Conservation (phyloP, 2,329 filamentous ascomycete species). For the Arthrocladium fulminans region DNA sequence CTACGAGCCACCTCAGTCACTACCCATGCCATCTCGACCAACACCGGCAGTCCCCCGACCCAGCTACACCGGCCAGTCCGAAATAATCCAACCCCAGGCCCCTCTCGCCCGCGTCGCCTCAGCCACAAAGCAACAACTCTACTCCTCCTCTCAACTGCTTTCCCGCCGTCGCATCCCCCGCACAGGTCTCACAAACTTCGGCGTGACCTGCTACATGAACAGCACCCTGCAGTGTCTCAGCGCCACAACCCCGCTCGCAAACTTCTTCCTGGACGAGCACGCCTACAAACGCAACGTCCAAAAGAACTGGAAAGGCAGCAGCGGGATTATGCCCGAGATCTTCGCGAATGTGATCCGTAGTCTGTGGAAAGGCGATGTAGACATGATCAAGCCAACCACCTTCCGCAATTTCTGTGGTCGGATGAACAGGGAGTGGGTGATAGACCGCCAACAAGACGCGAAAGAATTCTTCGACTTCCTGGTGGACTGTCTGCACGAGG, state of each 20-base stretch:
- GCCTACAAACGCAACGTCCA: conserved; percentile 50
- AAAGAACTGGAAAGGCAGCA: conserved; percentile 57
- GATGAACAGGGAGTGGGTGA: conserved; percentile 59
- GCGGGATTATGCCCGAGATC: conserved; percentile 53
- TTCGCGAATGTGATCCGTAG: conserved; percentile 54
- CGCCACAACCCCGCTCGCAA: conserved; percentile 56
- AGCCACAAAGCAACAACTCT: conserved; percentile 35
- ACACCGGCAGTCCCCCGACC: conserved; percentile 57
- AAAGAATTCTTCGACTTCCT: conserved; percentile 83
- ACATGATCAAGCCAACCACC: conserved; percentile 50
- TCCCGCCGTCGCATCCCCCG: conserved; percentile 43
- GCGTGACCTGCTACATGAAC: conserved; percentile 85
- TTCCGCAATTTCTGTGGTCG: conserved; percentile 57
- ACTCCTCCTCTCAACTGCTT: conserved; percentile 35
- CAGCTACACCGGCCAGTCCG: conserved; percentile 74
- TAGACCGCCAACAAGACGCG: conserved; percentile 75
- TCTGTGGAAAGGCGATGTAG: conserved; percentile 52
- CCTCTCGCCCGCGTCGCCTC: conserved; percentile 38
- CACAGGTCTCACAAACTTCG: conserved; percentile 71
- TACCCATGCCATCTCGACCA: conserved; percentile 54
- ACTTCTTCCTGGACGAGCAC: conserved; percentile 56
- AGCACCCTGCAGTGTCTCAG: conserved; percentile 77
- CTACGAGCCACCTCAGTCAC: conserved; percentile 41
- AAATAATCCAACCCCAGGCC: conserved; percentile 43
- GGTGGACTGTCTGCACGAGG: conserved; percentile 71